A percentile compares a stretch with the other conserved stretches of the same genome.
These are phyloP conservation scores for Lachnellula suecica DNA, from an alignment of 2,329 filamentous ascomycete species.

Conservation along the genomic window DNA sequence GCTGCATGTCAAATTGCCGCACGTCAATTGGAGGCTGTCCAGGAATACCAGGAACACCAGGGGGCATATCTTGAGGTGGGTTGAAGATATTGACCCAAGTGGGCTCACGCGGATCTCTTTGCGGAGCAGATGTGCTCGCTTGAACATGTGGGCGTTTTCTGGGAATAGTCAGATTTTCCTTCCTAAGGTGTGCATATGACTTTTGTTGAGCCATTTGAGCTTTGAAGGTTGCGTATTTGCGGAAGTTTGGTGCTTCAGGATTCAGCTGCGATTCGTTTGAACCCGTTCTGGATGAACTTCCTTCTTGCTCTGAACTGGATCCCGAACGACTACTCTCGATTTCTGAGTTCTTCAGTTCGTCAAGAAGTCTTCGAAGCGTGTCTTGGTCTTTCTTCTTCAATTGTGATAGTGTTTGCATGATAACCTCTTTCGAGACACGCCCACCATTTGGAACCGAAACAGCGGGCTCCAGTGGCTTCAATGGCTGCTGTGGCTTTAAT, in stretches of 20 bases:
- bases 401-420: slow-evolving; percentile 15
- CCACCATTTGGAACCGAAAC: background rate
- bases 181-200: background rate
- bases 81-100: slow-evolving; percentile 14
- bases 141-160: background rate
- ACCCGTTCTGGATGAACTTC: background rate
- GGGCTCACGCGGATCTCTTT: slow-evolving; percentile 5
- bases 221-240: slow-evolving; percentile 5
- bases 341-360: slow-evolving; percentile 18
- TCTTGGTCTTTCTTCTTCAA: slow-evolving; percentile 19
- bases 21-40: background rate
- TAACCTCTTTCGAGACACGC: slow-evolving; percentile 7
- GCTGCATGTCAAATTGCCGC: background rate
- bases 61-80: slow-evolving; percentile 4
- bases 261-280: slow-evolving; percentile 16
- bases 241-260: slow-evolving; percentile 19
- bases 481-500: too few species aligned
- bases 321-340: slow-evolving; percentile 11
- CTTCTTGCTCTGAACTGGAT: background rate
- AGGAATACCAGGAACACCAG: background rate
- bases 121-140: background rate
- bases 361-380: slow-evolving; percentile 19
- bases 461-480: background rate
- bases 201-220: slow-evolving; percentile 5
- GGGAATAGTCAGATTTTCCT: background rate